Percentiles rank a stretch among this genome's conserved stretches.
These are phyloP conservation scores for Juglanconis sp. DNA, from an alignment of 2,329 filamentous ascomycete genomes.

Conservation along the genomic window DNA sequence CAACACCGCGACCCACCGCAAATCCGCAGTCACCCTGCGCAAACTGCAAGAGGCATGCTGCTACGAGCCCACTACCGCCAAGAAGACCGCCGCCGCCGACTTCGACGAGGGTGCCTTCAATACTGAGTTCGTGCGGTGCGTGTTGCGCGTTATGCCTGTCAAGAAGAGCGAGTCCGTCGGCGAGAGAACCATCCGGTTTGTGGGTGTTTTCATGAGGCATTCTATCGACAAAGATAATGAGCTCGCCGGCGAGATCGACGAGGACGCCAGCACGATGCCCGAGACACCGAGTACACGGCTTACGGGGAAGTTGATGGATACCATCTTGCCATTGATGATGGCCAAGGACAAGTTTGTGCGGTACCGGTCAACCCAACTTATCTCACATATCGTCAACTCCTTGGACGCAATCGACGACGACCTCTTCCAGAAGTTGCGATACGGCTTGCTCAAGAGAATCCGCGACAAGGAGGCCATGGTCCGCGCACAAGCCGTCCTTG, in stretches of 20 bases:
- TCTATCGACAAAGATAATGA: slow-evolving; percentile 69
- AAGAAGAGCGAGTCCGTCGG: slow-evolving; percentile 90
- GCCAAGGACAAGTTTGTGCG: slow-evolving; percentile 92
- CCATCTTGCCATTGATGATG: slow-evolving; percentile 70
- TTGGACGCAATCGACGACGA: slow-evolving; percentile 90
- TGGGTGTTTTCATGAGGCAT: slow-evolving; percentile 80
- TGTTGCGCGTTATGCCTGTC: slow-evolving; percentile 76
- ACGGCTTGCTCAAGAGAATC: slow-evolving; percentile 78
- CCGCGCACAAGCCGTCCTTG: slow-evolving; percentile 85
- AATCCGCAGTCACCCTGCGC: slow-evolving; percentile 79
- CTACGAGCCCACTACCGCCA: slow-evolving; percentile 56
- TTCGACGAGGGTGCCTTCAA: slow-evolving; percentile 88
- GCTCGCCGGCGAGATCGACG: slow-evolving; percentile 60
- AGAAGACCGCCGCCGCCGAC: slow-evolving; percentile 55
- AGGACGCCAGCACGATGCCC: slow-evolving; percentile 67
- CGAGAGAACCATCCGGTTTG: slow-evolving; percentile 79
- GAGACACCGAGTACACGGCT: slow-evolving; percentile 84
- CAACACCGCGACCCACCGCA: slow-evolving; percentile 85
- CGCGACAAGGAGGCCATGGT: slow-evolving; percentile 94
- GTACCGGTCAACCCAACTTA: slow-evolving; percentile 84
- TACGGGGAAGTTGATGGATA: slow-evolving; percentile 68
- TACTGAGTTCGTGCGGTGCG: slow-evolving; percentile 76
- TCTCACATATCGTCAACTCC: slow-evolving; percentile 88
- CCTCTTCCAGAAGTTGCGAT: slow-evolving; percentile 76
- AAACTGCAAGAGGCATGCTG: slow-evolving; percentile 88